Conservation (phyloP, 2,329 filamentous ascomycete genomes). For the Chrysoporthe cubensis region DNA sequence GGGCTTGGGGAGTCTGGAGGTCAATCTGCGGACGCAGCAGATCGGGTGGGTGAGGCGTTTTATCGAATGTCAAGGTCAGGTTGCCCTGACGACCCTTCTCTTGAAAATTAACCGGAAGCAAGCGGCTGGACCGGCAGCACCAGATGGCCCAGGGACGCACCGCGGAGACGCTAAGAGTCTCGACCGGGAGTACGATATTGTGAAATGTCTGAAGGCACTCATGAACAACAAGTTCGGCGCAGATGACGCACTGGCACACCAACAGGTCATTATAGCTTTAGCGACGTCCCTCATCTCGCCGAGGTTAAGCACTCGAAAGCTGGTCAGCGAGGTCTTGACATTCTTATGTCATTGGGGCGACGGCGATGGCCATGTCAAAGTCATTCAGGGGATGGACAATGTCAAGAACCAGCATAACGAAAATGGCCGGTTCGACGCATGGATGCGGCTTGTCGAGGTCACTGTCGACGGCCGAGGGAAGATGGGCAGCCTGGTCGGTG, state of each 20-base stretch:
- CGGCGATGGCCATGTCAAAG: conserved; percentile 87
- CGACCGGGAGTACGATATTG: conserved; percentile 93
- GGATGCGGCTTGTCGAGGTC: conserved; percentile 98
- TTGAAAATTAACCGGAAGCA: conserved; percentile 91
- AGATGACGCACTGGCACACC: conserved; percentile 89
- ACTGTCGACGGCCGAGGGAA: conserved; percentile 96
- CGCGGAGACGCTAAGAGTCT: conserved; percentile 74
- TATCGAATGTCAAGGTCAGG: conserved; percentile 95
- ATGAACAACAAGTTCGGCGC: conserved; percentile 99
- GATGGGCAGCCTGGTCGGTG: conserved; percentile 97
- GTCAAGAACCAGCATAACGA: conserved; percentile 88
- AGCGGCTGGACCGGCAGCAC: conserved; percentile 70
- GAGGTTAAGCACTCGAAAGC: conserved; percentile 86
- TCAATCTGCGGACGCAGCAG: conserved; percentile 92
- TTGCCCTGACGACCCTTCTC: conserved; percentile 91
- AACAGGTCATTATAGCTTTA: conserved; percentile 86
- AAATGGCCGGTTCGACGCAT: conserved; percentile 94
- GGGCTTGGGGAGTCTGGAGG: conserved; percentile 88
- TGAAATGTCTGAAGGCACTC: conserved; percentile 94
- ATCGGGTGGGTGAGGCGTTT: conserved; percentile 98
- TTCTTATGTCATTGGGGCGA: conserved; percentile 93
- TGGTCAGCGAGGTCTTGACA: conserved; percentile 94
- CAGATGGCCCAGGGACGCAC: conserved; percentile 44
- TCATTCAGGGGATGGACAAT: conserved; percentile 89
- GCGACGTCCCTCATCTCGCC: conserved; percentile 86